A percentile compares a stretch with the other conserved stretches of the same genome.
Evolutionary conservation across 1,284 basidiomycete species (phyloP).

Genomic region (Cerioporus squamosus): DNA sequence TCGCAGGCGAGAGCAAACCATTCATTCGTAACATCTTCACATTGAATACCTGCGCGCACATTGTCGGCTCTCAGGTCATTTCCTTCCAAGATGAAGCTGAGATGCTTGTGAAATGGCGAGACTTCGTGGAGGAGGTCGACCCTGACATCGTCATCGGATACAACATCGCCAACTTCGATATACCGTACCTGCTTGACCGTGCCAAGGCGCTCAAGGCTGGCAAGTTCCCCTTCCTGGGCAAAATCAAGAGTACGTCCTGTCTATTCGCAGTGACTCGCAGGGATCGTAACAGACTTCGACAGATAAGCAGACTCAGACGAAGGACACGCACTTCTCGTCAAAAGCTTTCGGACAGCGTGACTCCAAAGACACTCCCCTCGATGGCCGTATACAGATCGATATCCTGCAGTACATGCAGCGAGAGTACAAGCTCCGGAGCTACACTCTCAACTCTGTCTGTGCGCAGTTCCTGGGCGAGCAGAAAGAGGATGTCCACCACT

Average conservation of each 20-base stretch:
- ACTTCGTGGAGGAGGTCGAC: conserved; percentile 87
- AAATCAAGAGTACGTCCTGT: conserved; percentile 66
- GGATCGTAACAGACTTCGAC: conserved; percentile 1
- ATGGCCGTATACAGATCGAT: conserved; percentile 92
- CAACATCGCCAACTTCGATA: conserved; percentile 91
- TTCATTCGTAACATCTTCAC: conserved; percentile 98
- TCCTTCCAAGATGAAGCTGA: conserved; percentile 77
- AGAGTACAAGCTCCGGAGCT: conserved; percentile 93
- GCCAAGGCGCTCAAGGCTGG: conserved; percentile 79
- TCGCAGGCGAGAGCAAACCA: conserved; percentile 81
- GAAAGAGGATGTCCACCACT: conserved; percentile 97
- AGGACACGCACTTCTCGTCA: conserved; percentile 94
- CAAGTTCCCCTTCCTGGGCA: conserved; percentile 80
- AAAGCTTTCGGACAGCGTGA: conserved; percentile 96
- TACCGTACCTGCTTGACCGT: conserved; percentile 91
- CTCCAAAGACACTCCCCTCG: conserved; percentile 89
- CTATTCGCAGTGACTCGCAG: neutral
- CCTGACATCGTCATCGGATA: conserved; percentile 95
- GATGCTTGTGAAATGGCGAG: conserved; percentile 80
- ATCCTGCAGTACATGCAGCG: conserved; percentile 96
- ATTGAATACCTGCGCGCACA: conserved; percentile 89
- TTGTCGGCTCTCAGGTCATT: conserved; percentile 93
- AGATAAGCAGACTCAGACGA: conserved; percentile 80
- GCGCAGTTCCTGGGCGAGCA: conserved; percentile 96
- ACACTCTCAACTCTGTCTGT: conserved; percentile 95